Evolutionary conservation across 1,284 basidiomycete genomes (phyloP).

Genomic region (Vanrija sp.): DNA sequence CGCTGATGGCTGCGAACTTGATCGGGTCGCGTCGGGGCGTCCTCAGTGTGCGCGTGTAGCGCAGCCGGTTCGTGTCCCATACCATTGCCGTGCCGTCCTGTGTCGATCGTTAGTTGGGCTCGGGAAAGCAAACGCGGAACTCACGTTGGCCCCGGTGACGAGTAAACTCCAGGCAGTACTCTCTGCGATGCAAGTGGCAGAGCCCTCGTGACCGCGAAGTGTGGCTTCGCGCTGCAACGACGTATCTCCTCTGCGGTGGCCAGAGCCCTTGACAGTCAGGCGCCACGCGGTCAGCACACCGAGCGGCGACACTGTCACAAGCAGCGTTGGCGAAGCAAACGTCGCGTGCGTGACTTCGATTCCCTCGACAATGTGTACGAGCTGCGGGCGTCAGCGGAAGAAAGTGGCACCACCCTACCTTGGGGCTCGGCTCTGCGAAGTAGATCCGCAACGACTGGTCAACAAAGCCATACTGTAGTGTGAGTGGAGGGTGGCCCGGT

Average conservation of each 20-base stretch:
- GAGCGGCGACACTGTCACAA: slow-evolving; percentile 72
- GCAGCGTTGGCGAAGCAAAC: slow-evolving; percentile 66
- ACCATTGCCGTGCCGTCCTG: slow-evolving; percentile 74
- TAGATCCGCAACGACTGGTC: slow-evolving; percentile 39
- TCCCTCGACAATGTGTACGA: slow-evolving; percentile 70
- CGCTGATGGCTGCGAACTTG: slow-evolving; percentile 71
- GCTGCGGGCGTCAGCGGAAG: slow-evolving; percentile 47
- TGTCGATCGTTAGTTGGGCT: neutral
- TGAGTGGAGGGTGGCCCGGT: slow-evolving; percentile 22
- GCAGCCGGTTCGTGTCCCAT: slow-evolving; percentile 84
- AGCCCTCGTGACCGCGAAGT: slow-evolving; percentile 68
- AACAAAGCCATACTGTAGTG: slow-evolving; percentile 45
- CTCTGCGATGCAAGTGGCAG: slow-evolving; percentile 66
- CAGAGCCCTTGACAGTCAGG: slow-evolving; percentile 44
- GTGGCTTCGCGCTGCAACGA: slow-evolving; percentile 61
- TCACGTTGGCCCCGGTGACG: slow-evolving; percentile 69
- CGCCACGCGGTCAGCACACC: slow-evolving; percentile 76
- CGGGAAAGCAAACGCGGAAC: slow-evolving; percentile 5
- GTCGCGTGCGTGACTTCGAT: slow-evolving; percentile 67
- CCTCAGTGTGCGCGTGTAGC: slow-evolving; percentile 71
- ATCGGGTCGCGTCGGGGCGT: slow-evolving; percentile 60
- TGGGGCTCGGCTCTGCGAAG: slow-evolving; percentile 41
- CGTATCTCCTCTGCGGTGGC: slow-evolving; percentile 32
- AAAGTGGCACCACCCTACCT: slow-evolving; percentile 8
- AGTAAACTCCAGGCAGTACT: slow-evolving; percentile 78